A percentile compares a stretch with the other conserved stretches of the same genome.
Evolutionary conservation across 305 asterid genomes (phyloP).

Genomic region (Lippia alba): DNA sequence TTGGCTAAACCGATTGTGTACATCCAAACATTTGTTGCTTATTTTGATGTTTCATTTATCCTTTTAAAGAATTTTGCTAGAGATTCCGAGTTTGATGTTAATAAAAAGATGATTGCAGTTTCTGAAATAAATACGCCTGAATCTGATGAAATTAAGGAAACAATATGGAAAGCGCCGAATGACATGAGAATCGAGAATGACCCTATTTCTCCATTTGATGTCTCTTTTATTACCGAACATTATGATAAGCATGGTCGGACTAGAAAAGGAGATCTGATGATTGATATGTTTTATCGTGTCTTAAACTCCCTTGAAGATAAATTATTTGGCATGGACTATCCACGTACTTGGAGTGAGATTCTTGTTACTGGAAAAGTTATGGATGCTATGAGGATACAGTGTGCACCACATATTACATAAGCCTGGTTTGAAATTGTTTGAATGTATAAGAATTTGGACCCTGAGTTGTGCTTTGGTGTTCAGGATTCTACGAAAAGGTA

Average conservation of each 20-base stretch:
- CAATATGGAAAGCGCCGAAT: too few species aligned
- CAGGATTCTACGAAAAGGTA: slow-evolving; percentile 74
- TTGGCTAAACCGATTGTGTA: slow-evolving; percentile 90
- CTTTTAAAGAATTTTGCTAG: too few species aligned
- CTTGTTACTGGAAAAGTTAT: slow-evolving; percentile 66
- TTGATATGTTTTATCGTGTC: slow-evolving; percentile 92
- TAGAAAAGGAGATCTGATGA: neutral
- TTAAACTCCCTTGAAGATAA: slow-evolving; percentile 12
- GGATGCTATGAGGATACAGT: slow-evolving; percentile 94
- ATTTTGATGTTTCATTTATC: slow-evolving; percentile 87
- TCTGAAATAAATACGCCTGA: too few species aligned
- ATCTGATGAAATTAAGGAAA: too few species aligned
- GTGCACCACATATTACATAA: slow-evolving; percentile 77
- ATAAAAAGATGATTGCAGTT: too few species aligned
- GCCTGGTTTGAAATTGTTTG: slow-evolving; percentile 73
- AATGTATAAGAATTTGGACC: slow-evolving; percentile 65
- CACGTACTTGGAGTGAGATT: slow-evolving; percentile 67
- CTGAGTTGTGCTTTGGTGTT: slow-evolving; percentile 72
- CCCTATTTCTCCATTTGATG: too few species aligned
- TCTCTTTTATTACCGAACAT: too few species aligned
- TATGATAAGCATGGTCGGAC: too few species aligned
- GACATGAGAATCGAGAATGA: too few species aligned
- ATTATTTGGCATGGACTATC: slow-evolving; percentile 38
- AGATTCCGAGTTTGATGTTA: too few species aligned
- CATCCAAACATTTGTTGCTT: slow-evolving; percentile 94